Evolutionary conservation across 2,329 filamentous ascomycete genomes (phyloP).

Genomic region (Davidsoniella australis): DNA sequence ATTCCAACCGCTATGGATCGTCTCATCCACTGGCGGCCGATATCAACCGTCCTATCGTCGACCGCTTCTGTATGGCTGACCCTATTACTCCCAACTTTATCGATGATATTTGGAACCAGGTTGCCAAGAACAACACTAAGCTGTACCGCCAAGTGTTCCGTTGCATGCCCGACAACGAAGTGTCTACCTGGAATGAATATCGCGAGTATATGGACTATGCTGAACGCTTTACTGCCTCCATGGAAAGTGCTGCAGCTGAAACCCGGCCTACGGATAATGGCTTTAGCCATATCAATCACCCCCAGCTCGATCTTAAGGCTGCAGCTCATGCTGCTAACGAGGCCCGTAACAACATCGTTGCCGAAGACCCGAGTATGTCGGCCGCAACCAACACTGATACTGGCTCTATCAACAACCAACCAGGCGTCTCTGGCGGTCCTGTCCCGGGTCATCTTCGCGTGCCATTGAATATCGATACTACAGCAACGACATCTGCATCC

Average conservation of each 20-base stretch:
- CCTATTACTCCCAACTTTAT: slow-evolving; percentile 70
- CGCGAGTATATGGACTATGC: slow-evolving; percentile 65
- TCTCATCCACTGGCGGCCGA: slow-evolving; percentile 44
- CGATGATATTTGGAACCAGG: slow-evolving; percentile 70
- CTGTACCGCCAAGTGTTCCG: slow-evolving; percentile 87
- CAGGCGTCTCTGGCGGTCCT: not conserved
- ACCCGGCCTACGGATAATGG: slow-evolving; percentile 25
- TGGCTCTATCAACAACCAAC: not conserved
- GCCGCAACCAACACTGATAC: not conserved
- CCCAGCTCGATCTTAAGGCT: slow-evolving; percentile 13
- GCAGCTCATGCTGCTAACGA: slow-evolving; percentile 16
- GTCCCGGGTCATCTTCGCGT: slow-evolving; percentile 6
- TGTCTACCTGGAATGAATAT: slow-evolving; percentile 85
- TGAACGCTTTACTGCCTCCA: slow-evolving; percentile 55
- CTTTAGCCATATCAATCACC: slow-evolving; percentile 19
- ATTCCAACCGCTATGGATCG: slow-evolving; percentile 9
- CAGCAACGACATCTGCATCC: slow-evolving; percentile 13
- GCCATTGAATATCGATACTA: slow-evolving; percentile 17
- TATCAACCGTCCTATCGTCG: slow-evolving; percentile 55
- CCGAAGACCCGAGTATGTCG: not conserved
- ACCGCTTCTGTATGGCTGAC: slow-evolving; percentile 88
- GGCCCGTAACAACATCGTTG: slow-evolving; percentile 17
- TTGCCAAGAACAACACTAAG: slow-evolving; percentile 89
- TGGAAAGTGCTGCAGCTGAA: slow-evolving; percentile 32
- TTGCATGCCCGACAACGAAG: slow-evolving; percentile 92